Percentiles rank a stretch among this genome's conserved stretches.
Evolutionary conservation across 2,329 filamentous ascomycete species (phyloP).

Genomic region (Trematosphaeria pertusa): DNA sequence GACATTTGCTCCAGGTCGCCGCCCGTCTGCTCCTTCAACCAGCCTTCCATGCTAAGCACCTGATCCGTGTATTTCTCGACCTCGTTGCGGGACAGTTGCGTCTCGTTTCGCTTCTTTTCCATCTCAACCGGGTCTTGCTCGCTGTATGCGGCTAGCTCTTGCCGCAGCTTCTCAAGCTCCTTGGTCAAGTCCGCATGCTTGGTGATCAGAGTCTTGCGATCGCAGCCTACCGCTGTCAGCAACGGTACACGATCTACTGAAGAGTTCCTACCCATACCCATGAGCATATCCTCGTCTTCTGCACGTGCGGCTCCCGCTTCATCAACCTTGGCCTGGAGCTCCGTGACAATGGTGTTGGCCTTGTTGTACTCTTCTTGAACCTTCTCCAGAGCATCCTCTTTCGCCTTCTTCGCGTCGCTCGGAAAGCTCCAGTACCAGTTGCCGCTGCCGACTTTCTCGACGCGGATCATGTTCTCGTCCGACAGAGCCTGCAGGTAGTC

Average conservation of each 20-base stretch:
- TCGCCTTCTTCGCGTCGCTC: conserved; percentile 62
- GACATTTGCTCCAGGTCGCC: conserved; percentile 54
- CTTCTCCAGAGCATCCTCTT: conserved; percentile 48
- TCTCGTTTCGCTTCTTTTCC: conserved; percentile 48
- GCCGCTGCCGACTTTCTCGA: conserved; percentile 73
- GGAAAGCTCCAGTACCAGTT: conserved; percentile 77
- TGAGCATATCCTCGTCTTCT: conserved; percentile 48
- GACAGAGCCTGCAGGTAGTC: conserved; percentile 69
- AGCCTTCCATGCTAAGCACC: conserved; percentile 55
- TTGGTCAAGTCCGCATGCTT: conserved; percentile 45
- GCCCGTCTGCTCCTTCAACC: conserved; percentile 44
- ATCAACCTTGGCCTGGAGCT: conserved; percentile 51
- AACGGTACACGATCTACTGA: not conserved
- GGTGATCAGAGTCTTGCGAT: conserved; percentile 47
- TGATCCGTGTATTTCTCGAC: conserved; percentile 53
- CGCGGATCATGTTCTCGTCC: conserved; percentile 67
- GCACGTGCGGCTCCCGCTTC: conserved; percentile 47
- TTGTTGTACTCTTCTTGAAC: conserved; percentile 49
- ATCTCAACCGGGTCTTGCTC: conserved; percentile 56
- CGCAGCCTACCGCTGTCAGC: conserved; percentile 25
- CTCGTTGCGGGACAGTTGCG: conserved; percentile 32
- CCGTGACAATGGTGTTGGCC: conserved; percentile 38
- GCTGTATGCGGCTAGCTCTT: conserved; percentile 53
- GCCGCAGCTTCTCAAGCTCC: conserved; percentile 48
- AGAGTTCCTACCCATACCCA: conserved; percentile 31